Percentiles rank a stretch among this genome's conserved stretches.
phyloP scores from a whole-genome alignment of 805 yeast species.

The Pichia thaimueangensis region DNA sequence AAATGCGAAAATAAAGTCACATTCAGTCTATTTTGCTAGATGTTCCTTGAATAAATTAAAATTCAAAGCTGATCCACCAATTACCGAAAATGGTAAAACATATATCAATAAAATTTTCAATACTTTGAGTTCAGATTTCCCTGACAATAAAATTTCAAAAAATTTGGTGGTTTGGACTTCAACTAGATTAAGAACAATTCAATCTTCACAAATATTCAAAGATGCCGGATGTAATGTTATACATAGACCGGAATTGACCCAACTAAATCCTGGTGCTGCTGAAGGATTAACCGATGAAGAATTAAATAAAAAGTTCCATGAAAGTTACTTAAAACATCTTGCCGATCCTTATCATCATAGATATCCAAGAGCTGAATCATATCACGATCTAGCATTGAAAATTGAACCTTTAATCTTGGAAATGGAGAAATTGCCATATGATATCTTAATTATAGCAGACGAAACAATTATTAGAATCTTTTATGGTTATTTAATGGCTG shows the following conservation, averaged over 20 bases:
- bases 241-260: conserved; percentile 79
- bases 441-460: conserved; percentile 85
- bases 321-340: conserved; percentile 57
- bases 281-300: conserved; percentile 62
- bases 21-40: conserved; percentile 89
- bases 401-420: conserved; percentile 90
- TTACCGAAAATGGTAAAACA: conserved; percentile 63
- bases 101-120: conserved; percentile 62
- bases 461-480: conserved; percentile 84
- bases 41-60: conserved; percentile 55
- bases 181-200: conserved; percentile 74
- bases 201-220: conserved; percentile 66
- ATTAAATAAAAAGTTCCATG: conserved; percentile 54
- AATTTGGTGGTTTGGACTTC: conserved; percentile 90
- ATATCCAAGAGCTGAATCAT: conserved; percentile 87
- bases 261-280: conserved; percentile 82
- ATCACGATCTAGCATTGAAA: conserved; percentile 92
- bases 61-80: conserved; percentile 72
- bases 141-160: conserved; percentile 21
- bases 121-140: conserved; percentile 39
- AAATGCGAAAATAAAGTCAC: conserved; percentile 82
- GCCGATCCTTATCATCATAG: conserved; percentile 90
- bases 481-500: conserved; percentile 93
- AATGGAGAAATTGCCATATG: conserved; percentile 87
- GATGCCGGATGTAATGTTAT: conserved; percentile 57